Evolutionary conservation across 257 asterid species (phyloP), one percentile per base, ranked within the genome.

Genomic region (Solanum appendiculatum): DNA sequence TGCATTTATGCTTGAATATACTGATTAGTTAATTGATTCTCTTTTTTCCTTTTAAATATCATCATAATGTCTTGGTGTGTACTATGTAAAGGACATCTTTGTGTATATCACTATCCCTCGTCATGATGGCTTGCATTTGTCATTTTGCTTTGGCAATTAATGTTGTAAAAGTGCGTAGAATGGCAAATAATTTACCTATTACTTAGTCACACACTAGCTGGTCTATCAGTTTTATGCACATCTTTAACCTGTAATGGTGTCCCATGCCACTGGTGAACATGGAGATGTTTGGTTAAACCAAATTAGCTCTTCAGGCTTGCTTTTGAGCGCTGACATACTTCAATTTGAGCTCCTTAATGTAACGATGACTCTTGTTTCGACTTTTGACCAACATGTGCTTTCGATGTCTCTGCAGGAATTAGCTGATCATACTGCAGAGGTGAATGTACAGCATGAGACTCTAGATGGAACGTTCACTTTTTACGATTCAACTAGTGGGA

Each of bases 381-480:
- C 46, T 36, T 83, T 58, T 82, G 21, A 60, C 20, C 51, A 66
- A 69, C 56, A 29, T 85, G 48, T 46, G 42, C 70, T 83, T 75
- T 88, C 20, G 36, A 14, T 56, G 74, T 70, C 25, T 64, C 78
- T 88, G 86, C 91, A 96, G 99, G 99, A 94, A 89, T 89, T 95
- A 88, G 91, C 91, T 66, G 98, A 93, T 82, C 97, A 93, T 88
- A 94, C 94, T 33, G 91, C 82, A n/a, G 95, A 93, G 88, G 97
- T 93, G 90, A 95, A 88, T 72, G 88, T 95, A 84, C 99, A 96
- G 25, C 93, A 95, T 39, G 98, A 94, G 88, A 94, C 91, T 75
- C 94, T 95, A 82, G 98, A 95, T 86, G 98, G 95, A 87, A 74
- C 89, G 87, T 94, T 95, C 91, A 95, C 98, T 21, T 96, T 96